phyloP scores from a whole-genome alignment of 2,329 filamentous ascomycete genomes.

The Ophiostoma ips region DNA sequence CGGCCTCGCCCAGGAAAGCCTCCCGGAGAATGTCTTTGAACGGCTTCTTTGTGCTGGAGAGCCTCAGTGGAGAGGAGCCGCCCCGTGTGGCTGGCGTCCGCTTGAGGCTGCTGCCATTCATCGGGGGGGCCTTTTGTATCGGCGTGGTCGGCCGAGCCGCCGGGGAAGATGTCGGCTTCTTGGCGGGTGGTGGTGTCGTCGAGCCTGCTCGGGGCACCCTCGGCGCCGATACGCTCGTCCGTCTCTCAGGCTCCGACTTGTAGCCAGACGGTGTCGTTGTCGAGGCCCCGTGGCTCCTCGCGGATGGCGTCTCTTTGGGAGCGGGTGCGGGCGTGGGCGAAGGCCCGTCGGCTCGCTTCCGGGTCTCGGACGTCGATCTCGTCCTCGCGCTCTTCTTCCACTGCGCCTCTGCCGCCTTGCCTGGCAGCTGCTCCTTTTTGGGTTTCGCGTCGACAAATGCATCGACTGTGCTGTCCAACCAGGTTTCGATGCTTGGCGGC shows the following conservation, averaged over 20 bases:
- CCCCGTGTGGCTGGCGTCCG: slow-evolving; percentile 42
- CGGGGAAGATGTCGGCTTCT: neutral
- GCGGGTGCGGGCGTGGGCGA: neutral
- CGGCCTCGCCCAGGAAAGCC: slow-evolving; percentile 49
- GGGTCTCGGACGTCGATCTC: slow-evolving; percentile 6
- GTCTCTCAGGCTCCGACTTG: neutral
- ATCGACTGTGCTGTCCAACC: slow-evolving; percentile 49
- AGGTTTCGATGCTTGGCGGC: slow-evolving; percentile 51
- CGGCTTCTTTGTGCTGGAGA: slow-evolving; percentile 29
- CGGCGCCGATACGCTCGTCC: neutral
- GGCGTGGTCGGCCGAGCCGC: slow-evolving; percentile 15
- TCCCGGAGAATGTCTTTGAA: slow-evolving; percentile 46
- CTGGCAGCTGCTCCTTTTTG: slow-evolving; percentile 10
- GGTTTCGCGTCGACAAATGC: slow-evolving; percentile 38
- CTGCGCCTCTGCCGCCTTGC: slow-evolving; percentile 23
- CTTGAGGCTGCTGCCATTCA: slow-evolving; percentile 32
- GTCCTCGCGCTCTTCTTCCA: slow-evolving; percentile 16
- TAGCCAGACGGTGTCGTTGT: neutral
- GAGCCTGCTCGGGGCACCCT: neutral
- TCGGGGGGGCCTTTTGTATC: slow-evolving; percentile 12
- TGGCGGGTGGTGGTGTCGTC: neutral
- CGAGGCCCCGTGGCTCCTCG: neutral
- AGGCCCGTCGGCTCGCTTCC: slow-evolving; percentile 6
- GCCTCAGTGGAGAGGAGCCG: slow-evolving; percentile 34
- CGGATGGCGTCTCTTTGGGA: neutral